A percentile compares a stretch with the other conserved stretches of the same genome.
Evolutionary conservation across 345 rosid genomes (phyloP).

Genomic region (Salix viminalis): DNA sequence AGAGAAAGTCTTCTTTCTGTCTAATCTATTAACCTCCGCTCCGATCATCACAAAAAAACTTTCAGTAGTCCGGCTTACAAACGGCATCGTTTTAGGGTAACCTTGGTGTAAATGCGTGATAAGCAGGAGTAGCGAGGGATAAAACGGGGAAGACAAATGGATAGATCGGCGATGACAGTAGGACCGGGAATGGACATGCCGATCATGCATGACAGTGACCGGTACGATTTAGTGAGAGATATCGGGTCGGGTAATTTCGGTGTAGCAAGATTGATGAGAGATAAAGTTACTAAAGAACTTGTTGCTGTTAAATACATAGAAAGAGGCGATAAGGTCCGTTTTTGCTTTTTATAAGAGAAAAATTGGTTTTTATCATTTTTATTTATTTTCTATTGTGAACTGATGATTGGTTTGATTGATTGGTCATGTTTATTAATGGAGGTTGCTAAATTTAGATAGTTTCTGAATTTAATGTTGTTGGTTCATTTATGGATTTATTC

Average conservation of each 20-base stretch:
- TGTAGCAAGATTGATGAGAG: slow-evolving; percentile 30
- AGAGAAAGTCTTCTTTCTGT: slow-evolving; percentile 6
- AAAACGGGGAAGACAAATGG: slow-evolving; percentile 4
- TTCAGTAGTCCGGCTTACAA: neutral
- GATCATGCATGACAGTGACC: slow-evolving; percentile 39
- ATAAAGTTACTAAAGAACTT: slow-evolving; percentile 30
- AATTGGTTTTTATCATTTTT: neutral
- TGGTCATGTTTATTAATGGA: neutral
- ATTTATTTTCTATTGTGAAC: neutral
- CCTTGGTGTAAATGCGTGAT: slow-evolving; percentile 4
- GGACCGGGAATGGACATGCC: slow-evolving; percentile 33
- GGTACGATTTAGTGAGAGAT: slow-evolving; percentile 32
- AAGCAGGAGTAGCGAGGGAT: neutral
- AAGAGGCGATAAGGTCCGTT: slow-evolving; percentile 30
- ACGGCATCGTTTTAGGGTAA: neutral
- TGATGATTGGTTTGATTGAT: neutral
- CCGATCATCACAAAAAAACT: slow-evolving; percentile 6
- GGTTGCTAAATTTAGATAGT: neutral
- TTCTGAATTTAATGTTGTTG: neutral
- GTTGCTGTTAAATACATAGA: slow-evolving; percentile 32
- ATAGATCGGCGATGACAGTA: slow-evolving; percentile 22
- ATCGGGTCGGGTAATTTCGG: slow-evolving; percentile 34
- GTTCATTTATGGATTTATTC: slow-evolving; percentile 5
- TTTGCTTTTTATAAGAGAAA: neutral
- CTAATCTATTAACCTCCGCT: neutral